phyloP scores from a whole-genome alignment of 2,329 filamentous ascomycete species.

The Aspergillus sp. region DNA sequence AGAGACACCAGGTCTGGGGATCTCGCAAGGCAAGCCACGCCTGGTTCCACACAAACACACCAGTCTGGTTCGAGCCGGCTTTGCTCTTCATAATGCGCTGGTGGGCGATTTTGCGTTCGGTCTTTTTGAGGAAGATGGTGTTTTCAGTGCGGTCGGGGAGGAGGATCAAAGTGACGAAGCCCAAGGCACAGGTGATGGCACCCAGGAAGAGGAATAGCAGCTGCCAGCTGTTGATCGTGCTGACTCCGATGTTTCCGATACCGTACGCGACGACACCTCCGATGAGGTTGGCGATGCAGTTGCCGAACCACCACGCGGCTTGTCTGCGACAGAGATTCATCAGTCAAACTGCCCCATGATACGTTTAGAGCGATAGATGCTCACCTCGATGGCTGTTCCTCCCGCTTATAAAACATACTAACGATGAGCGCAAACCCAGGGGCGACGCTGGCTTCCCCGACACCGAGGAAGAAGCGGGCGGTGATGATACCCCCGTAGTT shows the following conservation, averaged over 20 bases:
- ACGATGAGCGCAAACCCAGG: constrained; percentile 44
- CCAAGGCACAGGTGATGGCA: constrained; percentile 30
- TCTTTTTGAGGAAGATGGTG: constrained; percentile 47
- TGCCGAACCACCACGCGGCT: constrained; percentile 41
- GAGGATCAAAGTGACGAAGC: constrained; percentile 25
- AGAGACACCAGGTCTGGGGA: constrained; percentile 39
- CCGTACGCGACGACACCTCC: constrained; percentile 37
- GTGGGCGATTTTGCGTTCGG: constrained; percentile 53
- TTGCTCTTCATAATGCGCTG: constrained; percentile 57
- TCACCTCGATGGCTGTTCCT: constrained; percentile 37
- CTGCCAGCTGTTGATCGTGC: constrained; percentile 32
- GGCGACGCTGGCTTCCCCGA: constrained; percentile 35
- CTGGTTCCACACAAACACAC: constrained; percentile 49
- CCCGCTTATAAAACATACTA: constrained; percentile 40
- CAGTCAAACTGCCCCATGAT: background rate
- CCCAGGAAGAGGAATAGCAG: constrained; percentile 39
- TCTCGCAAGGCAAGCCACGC: constrained; percentile 39
- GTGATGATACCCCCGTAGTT: constrained; percentile 42
- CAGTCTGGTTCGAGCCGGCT: constrained; percentile 58
- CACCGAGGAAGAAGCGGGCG: constrained; percentile 44
- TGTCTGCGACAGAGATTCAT: constrained; percentile 23
- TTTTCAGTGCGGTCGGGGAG: constrained; percentile 40
- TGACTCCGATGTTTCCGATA: constrained; percentile 29
- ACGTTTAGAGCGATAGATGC: background rate
- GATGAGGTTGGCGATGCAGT: constrained; percentile 37